Evolutionary conservation across 75 land plant genomes (phyloP).

Genomic region (Picea sitchensis): DNA sequence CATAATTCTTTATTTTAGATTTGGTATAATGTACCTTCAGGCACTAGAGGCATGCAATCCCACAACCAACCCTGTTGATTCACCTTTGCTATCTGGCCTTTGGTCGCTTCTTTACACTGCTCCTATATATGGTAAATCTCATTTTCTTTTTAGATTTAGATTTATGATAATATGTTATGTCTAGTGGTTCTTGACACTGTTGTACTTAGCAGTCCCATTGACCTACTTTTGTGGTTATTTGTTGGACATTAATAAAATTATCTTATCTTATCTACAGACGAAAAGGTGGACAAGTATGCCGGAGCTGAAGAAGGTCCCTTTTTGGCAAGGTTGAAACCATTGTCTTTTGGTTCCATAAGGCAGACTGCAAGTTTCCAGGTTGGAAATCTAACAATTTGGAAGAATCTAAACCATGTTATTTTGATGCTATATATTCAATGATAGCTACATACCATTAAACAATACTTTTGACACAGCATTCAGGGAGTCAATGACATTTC

Average conservation of each 20-base stretch:
- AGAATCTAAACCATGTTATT: too few species aligned
- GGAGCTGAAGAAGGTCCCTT: constrained; percentile 49
- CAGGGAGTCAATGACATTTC: too few species aligned
- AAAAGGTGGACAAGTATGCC: constrained; percentile 41
- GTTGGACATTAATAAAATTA: too few species aligned
- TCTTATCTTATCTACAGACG: constrained; percentile 12
- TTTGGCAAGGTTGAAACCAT: constrained; percentile 38
- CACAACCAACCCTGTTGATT: constrained; percentile 26
- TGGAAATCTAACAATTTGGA: not conserved
- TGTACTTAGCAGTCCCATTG: too few species aligned
- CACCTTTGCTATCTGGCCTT: constrained; percentile 31
- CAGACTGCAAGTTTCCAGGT: constrained; percentile 50
- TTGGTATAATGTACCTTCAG: constrained; percentile 8
- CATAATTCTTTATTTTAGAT: not conserved
- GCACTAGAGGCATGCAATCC: constrained; percentile 34
- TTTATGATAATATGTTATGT: not conserved
- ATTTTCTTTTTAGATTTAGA: not conserved
- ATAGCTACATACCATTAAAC: too few species aligned
- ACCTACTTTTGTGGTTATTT: too few species aligned
- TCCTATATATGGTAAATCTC: constrained; percentile 30
- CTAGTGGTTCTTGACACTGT: not conserved
- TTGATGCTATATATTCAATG: too few species aligned
- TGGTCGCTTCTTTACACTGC: constrained; percentile 55
- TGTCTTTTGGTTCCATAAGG: constrained; percentile 26
- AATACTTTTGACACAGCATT: too few species aligned